Evolutionary conservation across 192 early-diverging fungal species (phyloP).

Genomic region (Backusella liffmaniae): DNA sequence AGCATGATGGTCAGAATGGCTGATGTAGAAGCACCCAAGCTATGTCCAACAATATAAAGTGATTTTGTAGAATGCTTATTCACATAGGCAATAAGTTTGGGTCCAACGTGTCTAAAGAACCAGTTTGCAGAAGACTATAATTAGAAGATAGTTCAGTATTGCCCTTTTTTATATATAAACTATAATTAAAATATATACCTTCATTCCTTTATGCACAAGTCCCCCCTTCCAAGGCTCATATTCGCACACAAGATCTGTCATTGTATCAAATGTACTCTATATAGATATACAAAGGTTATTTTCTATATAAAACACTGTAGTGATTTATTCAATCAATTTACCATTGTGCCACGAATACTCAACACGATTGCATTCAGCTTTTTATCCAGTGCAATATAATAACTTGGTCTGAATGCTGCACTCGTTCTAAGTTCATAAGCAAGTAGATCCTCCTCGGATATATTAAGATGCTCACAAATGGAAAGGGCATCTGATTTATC

Average conservation of each 20-base stretch:
- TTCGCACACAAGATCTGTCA: slow-evolving; percentile 78
- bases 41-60: slow-evolving; percentile 75
- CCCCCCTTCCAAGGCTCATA: slow-evolving; percentile 81
- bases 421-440: slow-evolving; percentile 68
- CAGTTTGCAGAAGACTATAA: slow-evolving; percentile 63
- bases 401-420: slow-evolving; percentile 68
- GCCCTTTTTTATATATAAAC: not conserved
- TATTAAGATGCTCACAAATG: slow-evolving; percentile 60
- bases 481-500: slow-evolving; percentile 67
- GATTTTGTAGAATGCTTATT: slow-evolving; percentile 51
- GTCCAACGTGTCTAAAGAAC: slow-evolving; percentile 67
- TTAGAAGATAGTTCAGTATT: not conserved
- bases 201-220: slow-evolving; percentile 76
- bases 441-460: slow-evolving; percentile 65
- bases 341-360: slow-evolving; percentile 73
- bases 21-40: slow-evolving; percentile 72
- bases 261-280: slow-evolving; percentile 69
- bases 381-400: slow-evolving; percentile 70
- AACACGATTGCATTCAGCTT: slow-evolving; percentile 63
- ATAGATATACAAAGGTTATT: not conserved
- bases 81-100: slow-evolving; percentile 63
- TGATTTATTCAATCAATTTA: slow-evolving; percentile 17
- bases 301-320: not conserved
- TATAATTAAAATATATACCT: slow-evolving; percentile 23
- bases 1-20: slow-evolving; percentile 77